phyloP scores from a whole-genome alignment of 768 basidiomycete species.

The Boletus insuetus region DNA sequence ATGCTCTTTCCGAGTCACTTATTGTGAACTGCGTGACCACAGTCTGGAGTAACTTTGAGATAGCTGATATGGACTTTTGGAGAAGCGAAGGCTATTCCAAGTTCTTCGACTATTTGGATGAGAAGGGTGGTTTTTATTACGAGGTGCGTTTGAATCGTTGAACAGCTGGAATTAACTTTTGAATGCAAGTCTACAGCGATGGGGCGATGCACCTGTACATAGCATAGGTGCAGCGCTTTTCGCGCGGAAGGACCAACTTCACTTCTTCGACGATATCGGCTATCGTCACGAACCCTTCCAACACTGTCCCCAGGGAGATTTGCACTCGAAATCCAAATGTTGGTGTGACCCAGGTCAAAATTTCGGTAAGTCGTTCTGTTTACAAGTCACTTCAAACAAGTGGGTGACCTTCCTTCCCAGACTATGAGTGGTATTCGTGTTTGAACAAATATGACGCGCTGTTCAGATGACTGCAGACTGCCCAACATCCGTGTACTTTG shows the following conservation, averaged over 20 bases:
- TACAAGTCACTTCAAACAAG: background rate
- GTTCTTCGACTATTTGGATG: slow-evolving; percentile 81
- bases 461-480: slow-evolving; percentile 36
- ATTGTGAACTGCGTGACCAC: slow-evolving; percentile 28
- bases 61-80: slow-evolving; percentile 89
- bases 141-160: slow-evolving; percentile 49
- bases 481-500: slow-evolving; percentile 1
- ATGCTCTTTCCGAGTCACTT: background rate
- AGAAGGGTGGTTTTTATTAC: slow-evolving; percentile 87
- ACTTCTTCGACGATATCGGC: slow-evolving; percentile 85
- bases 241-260: slow-evolving; percentile 68
- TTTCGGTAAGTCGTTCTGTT: slow-evolving; percentile 49
- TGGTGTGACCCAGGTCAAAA: slow-evolving; percentile 69
- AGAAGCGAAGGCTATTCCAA: slow-evolving; percentile 76
- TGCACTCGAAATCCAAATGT: slow-evolving; percentile 60
- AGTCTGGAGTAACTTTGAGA: slow-evolving; percentile 79
- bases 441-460: slow-evolving; percentile 69
- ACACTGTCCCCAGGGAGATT: slow-evolving; percentile 62
- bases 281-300: slow-evolving; percentile 81
- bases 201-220: slow-evolving; percentile 89
- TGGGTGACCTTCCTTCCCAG: slow-evolving; percentile 34
- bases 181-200: slow-evolving; percentile 41
- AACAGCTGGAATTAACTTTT: background rate
- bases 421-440: slow-evolving; percentile 88
- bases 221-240: slow-evolving; percentile 80